phyloP scores from a whole-genome alignment of 768 basidiomycete species.

The Ramaria rubella region DNA sequence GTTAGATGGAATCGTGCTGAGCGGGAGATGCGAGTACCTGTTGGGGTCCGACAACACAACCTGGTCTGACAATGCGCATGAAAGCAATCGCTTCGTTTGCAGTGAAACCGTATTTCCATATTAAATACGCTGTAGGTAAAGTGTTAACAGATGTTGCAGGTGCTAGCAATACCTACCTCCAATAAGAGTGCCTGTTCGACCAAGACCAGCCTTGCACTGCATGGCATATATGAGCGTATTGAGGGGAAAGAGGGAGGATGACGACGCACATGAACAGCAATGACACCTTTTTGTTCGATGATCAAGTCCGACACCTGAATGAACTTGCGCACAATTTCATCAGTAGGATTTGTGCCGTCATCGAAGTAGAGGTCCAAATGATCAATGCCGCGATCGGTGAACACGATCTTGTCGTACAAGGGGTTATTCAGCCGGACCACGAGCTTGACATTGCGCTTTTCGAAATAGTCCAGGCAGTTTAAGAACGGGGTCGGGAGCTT shows the following conservation, averaged over 20 bases:
- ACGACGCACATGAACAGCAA: conserved; percentile 77
- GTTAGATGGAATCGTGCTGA: background rate
- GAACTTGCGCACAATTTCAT: conserved; percentile 90
- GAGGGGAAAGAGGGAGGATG: conserved; percentile 15
- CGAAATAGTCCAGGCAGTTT: conserved; percentile 92
- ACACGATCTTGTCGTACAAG: conserved; percentile 77
- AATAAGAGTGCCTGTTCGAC: conserved; percentile 92
- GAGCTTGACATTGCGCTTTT: conserved; percentile 77
- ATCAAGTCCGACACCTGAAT: conserved; percentile 77
- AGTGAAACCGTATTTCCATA: conserved; percentile 98
- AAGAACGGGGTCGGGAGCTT: conserved; percentile 74
- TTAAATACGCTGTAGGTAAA: conserved; percentile 70
- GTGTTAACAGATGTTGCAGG: background rate
- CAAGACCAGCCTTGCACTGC: conserved; percentile 97
- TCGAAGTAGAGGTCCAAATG: conserved; percentile 95
- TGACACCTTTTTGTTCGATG: conserved; percentile 71
- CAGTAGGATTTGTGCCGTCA: conserved; percentile 95
- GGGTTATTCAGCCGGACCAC: conserved; percentile 93
- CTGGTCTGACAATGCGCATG: conserved; percentile 96
- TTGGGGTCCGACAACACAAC: conserved; percentile 86
- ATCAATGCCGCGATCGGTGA: conserved; percentile 78
- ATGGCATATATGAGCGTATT: conserved; percentile 28
- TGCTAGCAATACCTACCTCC: conserved; percentile 36
- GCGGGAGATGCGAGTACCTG: conserved; percentile 38
- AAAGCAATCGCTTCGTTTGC: conserved; percentile 94